Evolutionary conservation across 2,329 filamentous ascomycete genomes (phyloP).

Genomic region (Pyrenochaeta sp.): DNA sequence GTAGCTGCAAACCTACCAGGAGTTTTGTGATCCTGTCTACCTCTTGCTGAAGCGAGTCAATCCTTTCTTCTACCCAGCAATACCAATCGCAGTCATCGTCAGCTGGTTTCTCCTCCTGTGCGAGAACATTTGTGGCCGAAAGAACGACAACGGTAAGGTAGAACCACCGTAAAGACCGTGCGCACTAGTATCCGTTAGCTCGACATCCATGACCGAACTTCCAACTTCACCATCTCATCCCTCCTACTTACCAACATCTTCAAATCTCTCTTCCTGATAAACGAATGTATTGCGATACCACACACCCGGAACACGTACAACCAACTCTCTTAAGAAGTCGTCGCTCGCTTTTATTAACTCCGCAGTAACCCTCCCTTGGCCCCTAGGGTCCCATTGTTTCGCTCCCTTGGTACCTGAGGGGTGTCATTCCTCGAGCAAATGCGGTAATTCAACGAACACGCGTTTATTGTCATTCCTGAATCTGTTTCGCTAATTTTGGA

Average conservation of each 20-base stretch:
- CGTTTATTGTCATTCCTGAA: slow-evolving; percentile 18
- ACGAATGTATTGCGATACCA: slow-evolving; percentile 3
- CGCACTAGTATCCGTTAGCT: slow-evolving; percentile 10
- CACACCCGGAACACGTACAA: not conserved
- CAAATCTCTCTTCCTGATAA: slow-evolving; percentile 2
- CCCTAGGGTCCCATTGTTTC: slow-evolving; percentile 1
- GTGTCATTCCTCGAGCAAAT: slow-evolving; percentile 17
- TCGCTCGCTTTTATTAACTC: slow-evolving; percentile 7
- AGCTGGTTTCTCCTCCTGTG: not conserved
- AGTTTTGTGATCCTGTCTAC: not conserved
- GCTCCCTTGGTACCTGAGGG: slow-evolving; percentile 19
- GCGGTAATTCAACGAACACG: slow-evolving; percentile 8
- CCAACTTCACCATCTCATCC: not conserved
- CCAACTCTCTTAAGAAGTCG: slow-evolving; percentile 1
- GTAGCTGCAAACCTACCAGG: not conserved
- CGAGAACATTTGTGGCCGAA: slow-evolving; percentile 3
- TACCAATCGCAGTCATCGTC: slow-evolving; percentile 2
- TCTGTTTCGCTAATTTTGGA: slow-evolving; percentile 15
- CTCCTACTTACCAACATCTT: slow-evolving; percentile 16
- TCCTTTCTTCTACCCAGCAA: not conserved
- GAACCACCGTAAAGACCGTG: slow-evolving; percentile 19
- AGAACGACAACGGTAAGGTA: slow-evolving; percentile 13
- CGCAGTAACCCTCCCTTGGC: slow-evolving; percentile 11
- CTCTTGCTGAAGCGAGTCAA: not conserved
- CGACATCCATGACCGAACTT: no score